Conservation (phyloP, 352 stramenopile species). For the Globisporangium cederbergense region DNA sequence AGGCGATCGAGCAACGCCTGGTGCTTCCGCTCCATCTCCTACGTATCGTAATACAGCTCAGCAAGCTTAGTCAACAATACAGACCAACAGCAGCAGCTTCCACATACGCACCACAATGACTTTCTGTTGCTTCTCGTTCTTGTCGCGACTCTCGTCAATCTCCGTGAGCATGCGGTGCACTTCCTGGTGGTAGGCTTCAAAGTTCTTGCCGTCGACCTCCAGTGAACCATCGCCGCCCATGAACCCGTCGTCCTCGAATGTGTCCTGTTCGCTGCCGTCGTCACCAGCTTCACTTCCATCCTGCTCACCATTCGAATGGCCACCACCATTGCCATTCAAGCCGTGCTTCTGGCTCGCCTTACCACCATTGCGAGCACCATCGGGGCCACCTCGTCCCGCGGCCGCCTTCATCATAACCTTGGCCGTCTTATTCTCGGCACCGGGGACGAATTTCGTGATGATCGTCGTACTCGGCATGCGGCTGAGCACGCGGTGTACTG, state of each 20-base stretch:
- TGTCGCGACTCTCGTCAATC: slow-evolving; percentile 58
- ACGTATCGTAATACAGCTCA: background rate
- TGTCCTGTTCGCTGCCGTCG: background rate
- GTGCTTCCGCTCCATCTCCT: slow-evolving; percentile 76
- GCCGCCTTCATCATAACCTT: background rate
- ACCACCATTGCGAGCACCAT: background rate
- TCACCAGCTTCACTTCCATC: background rate
- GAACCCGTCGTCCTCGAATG: slow-evolving; percentile 10
- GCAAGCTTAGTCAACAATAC: background rate
- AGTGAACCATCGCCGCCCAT: background rate
- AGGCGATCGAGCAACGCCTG: slow-evolving; percentile 50
- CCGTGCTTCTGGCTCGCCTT: background rate
- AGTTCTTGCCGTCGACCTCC: slow-evolving; percentile 60
- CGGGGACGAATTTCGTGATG: slow-evolving; percentile 38
- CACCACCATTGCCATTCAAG: background rate
- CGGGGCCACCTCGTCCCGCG: background rate
- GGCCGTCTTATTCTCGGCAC: slow-evolving; percentile 20
- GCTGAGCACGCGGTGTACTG: slow-evolving; percentile 44
- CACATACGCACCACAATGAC: slow-evolving; percentile 40
- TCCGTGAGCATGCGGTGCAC: slow-evolving; percentile 58
- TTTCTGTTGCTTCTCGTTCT: slow-evolving; percentile 65
- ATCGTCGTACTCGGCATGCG: slow-evolving; percentile 64
- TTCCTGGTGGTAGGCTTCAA: slow-evolving; percentile 70
- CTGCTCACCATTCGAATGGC: background rate
- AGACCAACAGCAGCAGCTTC: background rate